Base-by-base conservation (phyloP, 2,329 filamentous ascomycete genomes). In the Cercospora zeina region DNA sequence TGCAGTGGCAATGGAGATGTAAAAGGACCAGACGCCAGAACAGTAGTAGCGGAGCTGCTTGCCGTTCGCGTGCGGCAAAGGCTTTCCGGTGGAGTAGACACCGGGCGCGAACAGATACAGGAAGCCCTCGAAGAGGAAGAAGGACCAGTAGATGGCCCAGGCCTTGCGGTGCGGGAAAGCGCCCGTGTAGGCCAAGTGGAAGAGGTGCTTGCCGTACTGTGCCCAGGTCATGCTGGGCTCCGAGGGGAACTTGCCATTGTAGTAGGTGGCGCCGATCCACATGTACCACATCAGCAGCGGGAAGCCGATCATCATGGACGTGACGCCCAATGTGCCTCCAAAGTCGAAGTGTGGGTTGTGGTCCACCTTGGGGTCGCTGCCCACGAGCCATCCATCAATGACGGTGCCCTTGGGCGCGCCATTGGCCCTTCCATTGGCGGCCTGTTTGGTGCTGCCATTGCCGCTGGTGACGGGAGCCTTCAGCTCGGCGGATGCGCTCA, bases 261-360 rank as follows among this genome's bases (percentile, higher is more conserved):
- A 99, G 79, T 93, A 96, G 54, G 88, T 93, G 34, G 93, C 90
- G 55, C 95, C 95, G 76, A 96, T 88, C 93, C 93, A 97, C 93
- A 99, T 96, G 80, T 97, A 97, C 84, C 91, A 97, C 93, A 97
- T 97, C 70, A 99, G 84, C 37, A 88, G 65, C n/a, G 95, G 95
- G 78, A 97, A 99, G 50, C 89, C 86, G 65, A 92, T 83, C 91
- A 97, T 97, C 85, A 97, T 92, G 68, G 85, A 81, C 14, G 84
- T 78, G 45, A 93, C 89, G 59, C 95, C 93, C n/a, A 83, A 74
- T 2, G 90, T 87, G 62, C 95, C 95, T 66, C 93, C 93, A 74
- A 97, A 99, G 75, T 99, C 96, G 67, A 83, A 83, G 65, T 85
- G 72, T 42, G 82, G 82, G 58, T 80, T 81, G 59, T 72, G 65